Percentiles rank a stretch among this genome's conserved stretches.
Evolutionary conservation across 495 filamentous ascomycete genomes (phyloP).

Genomic region (Podospora didyma): DNA sequence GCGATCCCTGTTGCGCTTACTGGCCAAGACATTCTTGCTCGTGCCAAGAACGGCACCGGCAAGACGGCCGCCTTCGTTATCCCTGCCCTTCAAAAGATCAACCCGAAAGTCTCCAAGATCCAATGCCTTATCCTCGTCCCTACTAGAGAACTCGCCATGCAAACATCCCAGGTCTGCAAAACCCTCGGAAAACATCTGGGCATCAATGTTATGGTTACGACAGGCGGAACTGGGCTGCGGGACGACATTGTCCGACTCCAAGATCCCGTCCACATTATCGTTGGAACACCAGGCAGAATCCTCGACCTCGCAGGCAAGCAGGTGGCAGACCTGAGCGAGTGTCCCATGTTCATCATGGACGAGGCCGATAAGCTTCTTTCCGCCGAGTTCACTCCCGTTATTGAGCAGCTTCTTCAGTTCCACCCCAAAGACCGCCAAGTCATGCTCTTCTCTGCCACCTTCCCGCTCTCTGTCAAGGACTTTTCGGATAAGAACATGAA

Average conservation of each 20-base stretch:
- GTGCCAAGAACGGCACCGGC: conserved; percentile 97
- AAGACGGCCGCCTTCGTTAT: conserved; percentile 99
- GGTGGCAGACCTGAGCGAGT: conserved; percentile 93
- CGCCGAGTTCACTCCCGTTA: conserved; percentile 92
- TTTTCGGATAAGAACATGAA: conserved; percentile 99
- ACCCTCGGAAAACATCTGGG: conserved; percentile 94
- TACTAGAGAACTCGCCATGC: conserved; percentile 94
- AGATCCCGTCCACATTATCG: conserved; percentile 93
- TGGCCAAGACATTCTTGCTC: conserved; percentile 89
- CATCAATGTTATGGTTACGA: conserved; percentile 98
- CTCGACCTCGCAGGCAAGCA: conserved; percentile 91
- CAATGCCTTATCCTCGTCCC: conserved; percentile 95
- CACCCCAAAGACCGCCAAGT: conserved; percentile 95
- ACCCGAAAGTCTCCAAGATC: conserved; percentile 90
- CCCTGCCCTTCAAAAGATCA: conserved; percentile 90
- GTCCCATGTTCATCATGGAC: conserved; percentile 98
- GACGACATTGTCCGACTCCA: conserved; percentile 95
- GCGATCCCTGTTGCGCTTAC: conserved; percentile 94
- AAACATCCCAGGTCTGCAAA: conserved; percentile 98
- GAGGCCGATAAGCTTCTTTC: conserved; percentile 97
- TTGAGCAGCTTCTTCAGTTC: conserved; percentile 89
- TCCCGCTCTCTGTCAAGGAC: conserved; percentile 89
- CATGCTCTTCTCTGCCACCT: conserved; percentile 98
- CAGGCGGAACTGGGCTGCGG: conserved; percentile 87
- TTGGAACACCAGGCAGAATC: conserved; percentile 94